Percentiles rank a stretch among this genome's conserved stretches.
Conservation (phyloP, 1,139 yeast species). For the Geotrichum aggregatum region DNA sequence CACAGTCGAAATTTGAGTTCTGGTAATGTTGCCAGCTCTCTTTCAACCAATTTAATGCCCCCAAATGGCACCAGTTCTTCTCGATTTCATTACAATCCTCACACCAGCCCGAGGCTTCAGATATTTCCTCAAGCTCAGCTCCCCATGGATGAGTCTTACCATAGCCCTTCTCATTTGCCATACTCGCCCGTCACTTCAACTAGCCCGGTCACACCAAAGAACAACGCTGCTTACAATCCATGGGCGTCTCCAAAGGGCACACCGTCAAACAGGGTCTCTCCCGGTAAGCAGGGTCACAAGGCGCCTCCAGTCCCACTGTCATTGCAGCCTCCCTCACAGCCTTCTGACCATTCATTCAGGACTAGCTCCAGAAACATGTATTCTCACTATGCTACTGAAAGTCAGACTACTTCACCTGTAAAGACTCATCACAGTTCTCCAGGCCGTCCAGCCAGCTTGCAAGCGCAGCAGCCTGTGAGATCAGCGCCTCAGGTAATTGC, state of each 20-base stretch:
- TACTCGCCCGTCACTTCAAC: slow-evolving; percentile 11
- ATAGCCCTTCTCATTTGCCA: slow-evolving; percentile 7
- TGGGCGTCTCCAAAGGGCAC: slow-evolving; percentile 13
- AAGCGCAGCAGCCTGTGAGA: slow-evolving; percentile 7
- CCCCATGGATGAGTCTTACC: not conserved
- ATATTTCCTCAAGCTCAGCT: slow-evolving; percentile 21
- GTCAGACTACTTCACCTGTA: not conserved
- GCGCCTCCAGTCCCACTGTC: slow-evolving; percentile 9
- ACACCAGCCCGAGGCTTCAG: slow-evolving; percentile 22
- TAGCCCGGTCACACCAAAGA: slow-evolving; percentile 5
- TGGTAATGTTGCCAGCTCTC: slow-evolving; percentile 4
- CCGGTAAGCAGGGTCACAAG: slow-evolving; percentile 1
- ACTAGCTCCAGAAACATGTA: slow-evolving; percentile 36
- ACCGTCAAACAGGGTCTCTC: slow-evolving; percentile 2
- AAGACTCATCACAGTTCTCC: slow-evolving; percentile 14
- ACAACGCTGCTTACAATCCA: slow-evolving; percentile 3
- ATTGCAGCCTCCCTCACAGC: slow-evolving; percentile 31
- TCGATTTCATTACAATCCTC: slow-evolving; percentile 18
- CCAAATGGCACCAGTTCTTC: slow-evolving; percentile 7
- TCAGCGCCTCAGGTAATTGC: slow-evolving; percentile 2
- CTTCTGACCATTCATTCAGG: slow-evolving; percentile 44
- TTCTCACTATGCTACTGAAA: slow-evolving; percentile 28
- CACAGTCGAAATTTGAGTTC: slow-evolving; percentile 16
- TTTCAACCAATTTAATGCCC: slow-evolving; percentile 7
- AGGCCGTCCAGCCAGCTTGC: slow-evolving; percentile 17